Percentiles rank a stretch among this genome's conserved stretches.
phyloP scores from a whole-genome alignment of 371 early-diverging fungal species.

The Capniomyces stellatus region DNA sequence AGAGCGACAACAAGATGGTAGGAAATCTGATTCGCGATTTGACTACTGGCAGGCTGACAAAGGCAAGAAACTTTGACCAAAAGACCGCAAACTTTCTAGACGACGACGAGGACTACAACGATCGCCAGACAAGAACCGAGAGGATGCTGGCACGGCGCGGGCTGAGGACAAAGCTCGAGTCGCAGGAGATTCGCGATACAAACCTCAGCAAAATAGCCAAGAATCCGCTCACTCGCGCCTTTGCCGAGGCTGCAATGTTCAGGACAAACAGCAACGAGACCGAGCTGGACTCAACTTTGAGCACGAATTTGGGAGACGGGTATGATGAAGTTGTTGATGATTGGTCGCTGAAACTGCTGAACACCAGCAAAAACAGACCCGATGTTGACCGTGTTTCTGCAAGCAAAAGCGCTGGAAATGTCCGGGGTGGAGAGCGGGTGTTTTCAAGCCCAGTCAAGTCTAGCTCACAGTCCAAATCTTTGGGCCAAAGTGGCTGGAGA shows the following conservation, averaged over 20 bases:
- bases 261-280: neutral
- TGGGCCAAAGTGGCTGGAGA: no score
- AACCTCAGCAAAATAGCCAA: conserved; percentile 19
- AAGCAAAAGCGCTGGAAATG: no score
- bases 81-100: conserved; percentile 6
- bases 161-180: conserved; percentile 6
- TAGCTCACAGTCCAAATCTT: no score
- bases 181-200: conserved; percentile 17
- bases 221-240: conserved; percentile 22
- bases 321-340: conserved; percentile 3
- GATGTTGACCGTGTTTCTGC: no score
- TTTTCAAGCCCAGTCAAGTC: no score
- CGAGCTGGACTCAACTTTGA: neutral
- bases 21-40: conserved; percentile 14
- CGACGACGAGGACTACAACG: conserved; percentile 21
- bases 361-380: neutral
- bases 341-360: neutral
- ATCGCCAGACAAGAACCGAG: conserved; percentile 18
- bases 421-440: no score
- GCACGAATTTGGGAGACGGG: neutral
- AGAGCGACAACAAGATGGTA: conserved; percentile 16
- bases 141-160: conserved; percentile 19
- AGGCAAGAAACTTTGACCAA: neutral
- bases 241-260: conserved; percentile 19
- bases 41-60: conserved; percentile 12